These are phyloP conservation scores for Acaromyces ingoldii DNA, from an alignment of 1,284 basidiomycete species.

Conservation along the genomic window DNA sequence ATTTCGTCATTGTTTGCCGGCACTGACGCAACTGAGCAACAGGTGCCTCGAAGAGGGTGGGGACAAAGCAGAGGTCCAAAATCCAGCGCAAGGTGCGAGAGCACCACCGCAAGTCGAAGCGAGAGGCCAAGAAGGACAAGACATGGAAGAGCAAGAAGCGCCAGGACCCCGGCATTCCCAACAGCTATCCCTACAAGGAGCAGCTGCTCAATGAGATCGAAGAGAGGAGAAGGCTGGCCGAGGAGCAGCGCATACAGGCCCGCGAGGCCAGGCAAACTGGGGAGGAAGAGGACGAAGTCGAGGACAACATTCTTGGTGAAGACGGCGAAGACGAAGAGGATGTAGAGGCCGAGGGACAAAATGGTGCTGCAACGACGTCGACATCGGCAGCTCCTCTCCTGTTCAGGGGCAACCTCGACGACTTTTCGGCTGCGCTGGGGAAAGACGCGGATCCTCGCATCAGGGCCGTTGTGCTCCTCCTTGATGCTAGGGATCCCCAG, in stretches of 20 bases:
- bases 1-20: no score
- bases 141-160: slow-evolving; percentile 63
- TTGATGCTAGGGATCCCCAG: slow-evolving; percentile 42
- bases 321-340: slow-evolving; percentile 17
- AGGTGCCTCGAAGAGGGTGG: slow-evolving; percentile 37
- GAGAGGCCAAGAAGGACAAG: slow-evolving; percentile 79
- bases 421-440: slow-evolving; percentile 16
- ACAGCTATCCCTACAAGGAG: slow-evolving; percentile 94
- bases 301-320: slow-evolving; percentile 19
- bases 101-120: slow-evolving; percentile 52
- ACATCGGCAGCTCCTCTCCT: slow-evolving; percentile 8
- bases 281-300: slow-evolving; percentile 12
- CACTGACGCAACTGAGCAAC: background rate
- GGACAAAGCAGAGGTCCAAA: slow-evolving; percentile 46
- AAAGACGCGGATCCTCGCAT: slow-evolving; percentile 8
- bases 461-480: slow-evolving; percentile 26
- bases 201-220: slow-evolving; percentile 77
- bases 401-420: slow-evolving; percentile 23
- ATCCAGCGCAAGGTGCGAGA: slow-evolving; percentile 46
- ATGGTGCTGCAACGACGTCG: background rate
- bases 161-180: slow-evolving; percentile 93
- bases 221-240: slow-evolving; percentile 15
- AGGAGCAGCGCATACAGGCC: slow-evolving; percentile 1
- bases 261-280: slow-evolving; percentile 10
- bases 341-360: slow-evolving; percentile 5